Evolutionary conservation across 129 eudicot species (phyloP), one percentile per base, ranked within the genome.

Genomic region (Mikania micrantha): DNA sequence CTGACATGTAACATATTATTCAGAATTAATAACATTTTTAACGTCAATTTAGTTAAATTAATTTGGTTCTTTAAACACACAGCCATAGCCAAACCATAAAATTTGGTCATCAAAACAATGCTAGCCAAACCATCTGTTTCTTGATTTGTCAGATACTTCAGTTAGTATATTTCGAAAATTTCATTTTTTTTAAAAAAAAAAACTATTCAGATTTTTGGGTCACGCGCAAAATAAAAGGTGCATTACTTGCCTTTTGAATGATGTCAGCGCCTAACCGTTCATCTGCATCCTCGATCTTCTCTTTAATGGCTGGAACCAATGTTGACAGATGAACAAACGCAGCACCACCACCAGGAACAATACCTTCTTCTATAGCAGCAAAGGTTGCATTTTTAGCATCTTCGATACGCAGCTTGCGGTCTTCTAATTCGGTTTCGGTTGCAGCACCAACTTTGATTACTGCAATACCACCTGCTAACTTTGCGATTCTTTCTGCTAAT

Each of bases 301-400:
- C 96, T 78, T 86, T 92, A 36, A 92, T 86, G 2, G 91, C 84
- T 44, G 98, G 96, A 36, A 92, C 98, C 68, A 20, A 69, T 0
- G 88, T 80, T 0, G 98, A 92, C 7, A 92, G 78, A 77, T 92
- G 98, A 12, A 86, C 91, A 52, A 82, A 78, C 0, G 98, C 98
- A 48, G 98, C 98, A 59, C 98, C 98, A 48, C 98, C 98, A 56
- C 98, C 98, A 4, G 98, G 98, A 31, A 92, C 98, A 36, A 92
- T 92, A 12, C 98, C 98, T 75, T 92, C 98, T 70, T 92, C 98
- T 28, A 92, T 92, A 64, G 98, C 98, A 31, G 98, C 98, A 74
- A 92, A 92, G 9, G 98, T 92, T 67, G 98, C 98, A 63, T 92
- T 92, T 67, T 92, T 92, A 0, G 98, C 98, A 82, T 92, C 98